Evolutionary conservation across 2,329 filamentous ascomycete genomes (phyloP).

Genomic region (Cylindrodendrum hubeiense): DNA sequence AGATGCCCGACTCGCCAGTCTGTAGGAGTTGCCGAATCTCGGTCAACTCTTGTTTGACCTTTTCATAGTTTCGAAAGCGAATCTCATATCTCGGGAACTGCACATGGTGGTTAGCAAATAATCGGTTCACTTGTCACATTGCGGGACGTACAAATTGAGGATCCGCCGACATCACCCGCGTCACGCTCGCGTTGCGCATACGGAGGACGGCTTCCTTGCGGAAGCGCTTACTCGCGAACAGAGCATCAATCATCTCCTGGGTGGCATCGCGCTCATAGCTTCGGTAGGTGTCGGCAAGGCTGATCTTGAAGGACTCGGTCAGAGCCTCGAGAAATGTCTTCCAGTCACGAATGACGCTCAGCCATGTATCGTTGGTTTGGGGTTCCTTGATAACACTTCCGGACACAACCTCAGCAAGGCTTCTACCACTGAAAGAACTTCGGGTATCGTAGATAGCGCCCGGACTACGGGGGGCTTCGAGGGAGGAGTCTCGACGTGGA

Average conservation of each 20-base stretch:
- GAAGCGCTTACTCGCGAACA: slow-evolving; percentile 58
- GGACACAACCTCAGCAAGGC: slow-evolving; percentile 49
- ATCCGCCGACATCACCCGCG: slow-evolving; percentile 57
- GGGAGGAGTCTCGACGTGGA: slow-evolving; percentile 44
- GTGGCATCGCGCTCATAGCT: slow-evolving; percentile 59
- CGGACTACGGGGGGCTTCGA: slow-evolving; percentile 49
- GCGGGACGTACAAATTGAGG: slow-evolving; percentile 54
- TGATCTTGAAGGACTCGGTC: slow-evolving; percentile 55
- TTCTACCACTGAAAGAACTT: slow-evolving; percentile 54
- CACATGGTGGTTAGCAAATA: slow-evolving; percentile 18
- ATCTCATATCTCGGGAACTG: slow-evolving; percentile 60
- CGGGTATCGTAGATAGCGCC: slow-evolving; percentile 48
- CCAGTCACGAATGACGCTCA: slow-evolving; percentile 59
- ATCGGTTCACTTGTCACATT: neutral
- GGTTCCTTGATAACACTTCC: slow-evolving; percentile 39
- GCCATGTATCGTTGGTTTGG: slow-evolving; percentile 48
- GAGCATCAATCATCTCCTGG: slow-evolving; percentile 54
- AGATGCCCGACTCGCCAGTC: slow-evolving; percentile 55
- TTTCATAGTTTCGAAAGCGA: slow-evolving; percentile 61
- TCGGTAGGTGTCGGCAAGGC: slow-evolving; percentile 59
- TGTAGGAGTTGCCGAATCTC: slow-evolving; percentile 56
- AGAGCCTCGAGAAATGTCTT: slow-evolving; percentile 57
- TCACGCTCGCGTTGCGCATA: slow-evolving; percentile 61
- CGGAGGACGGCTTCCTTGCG: slow-evolving; percentile 57
- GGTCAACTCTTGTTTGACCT: slow-evolving; percentile 55